These are phyloP conservation scores for Hygrocybe coccinea DNA, from an alignment of 768 basidiomycete species.

Conservation along the genomic window DNA sequence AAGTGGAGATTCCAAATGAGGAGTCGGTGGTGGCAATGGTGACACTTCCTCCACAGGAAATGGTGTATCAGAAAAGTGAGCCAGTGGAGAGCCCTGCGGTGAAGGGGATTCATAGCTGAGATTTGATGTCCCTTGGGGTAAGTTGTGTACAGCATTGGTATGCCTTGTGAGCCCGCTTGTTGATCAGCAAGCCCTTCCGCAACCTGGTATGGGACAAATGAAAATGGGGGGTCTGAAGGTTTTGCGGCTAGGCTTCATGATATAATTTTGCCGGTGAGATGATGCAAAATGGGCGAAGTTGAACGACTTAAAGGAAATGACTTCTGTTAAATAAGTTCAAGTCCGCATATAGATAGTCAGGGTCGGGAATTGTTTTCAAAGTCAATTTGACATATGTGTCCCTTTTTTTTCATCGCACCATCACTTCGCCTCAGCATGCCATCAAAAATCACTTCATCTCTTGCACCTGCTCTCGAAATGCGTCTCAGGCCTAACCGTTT, in stretches of 20 bases:
- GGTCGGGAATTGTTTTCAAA: neutral
- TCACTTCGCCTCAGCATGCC: neutral
- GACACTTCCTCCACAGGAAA: neutral
- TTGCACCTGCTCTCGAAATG: neutral
- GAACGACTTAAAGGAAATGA: too few species aligned
- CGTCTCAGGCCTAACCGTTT: neutral
- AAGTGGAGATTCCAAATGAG: neutral
- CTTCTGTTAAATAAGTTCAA: neutral
- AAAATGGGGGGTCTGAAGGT: neutral
- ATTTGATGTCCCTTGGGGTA: neutral
- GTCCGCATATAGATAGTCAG: neutral
- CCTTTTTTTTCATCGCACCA: neutral
- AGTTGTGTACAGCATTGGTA: neutral
- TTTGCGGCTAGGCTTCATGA: neutral
- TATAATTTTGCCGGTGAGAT: neutral
- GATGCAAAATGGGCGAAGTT: too few species aligned
- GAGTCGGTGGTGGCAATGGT: neutral
- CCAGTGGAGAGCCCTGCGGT: neutral
- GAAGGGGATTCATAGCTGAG: neutral
- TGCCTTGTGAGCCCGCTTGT: neutral
- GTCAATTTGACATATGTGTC: neutral
- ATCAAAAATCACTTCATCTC: neutral
- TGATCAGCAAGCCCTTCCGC: neutral
- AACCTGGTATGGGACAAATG: neutral
- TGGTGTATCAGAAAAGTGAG: neutral